phyloP scores from a whole-genome alignment of 495 filamentous ascomycete genomes.

The Penicillium angulare region DNA sequence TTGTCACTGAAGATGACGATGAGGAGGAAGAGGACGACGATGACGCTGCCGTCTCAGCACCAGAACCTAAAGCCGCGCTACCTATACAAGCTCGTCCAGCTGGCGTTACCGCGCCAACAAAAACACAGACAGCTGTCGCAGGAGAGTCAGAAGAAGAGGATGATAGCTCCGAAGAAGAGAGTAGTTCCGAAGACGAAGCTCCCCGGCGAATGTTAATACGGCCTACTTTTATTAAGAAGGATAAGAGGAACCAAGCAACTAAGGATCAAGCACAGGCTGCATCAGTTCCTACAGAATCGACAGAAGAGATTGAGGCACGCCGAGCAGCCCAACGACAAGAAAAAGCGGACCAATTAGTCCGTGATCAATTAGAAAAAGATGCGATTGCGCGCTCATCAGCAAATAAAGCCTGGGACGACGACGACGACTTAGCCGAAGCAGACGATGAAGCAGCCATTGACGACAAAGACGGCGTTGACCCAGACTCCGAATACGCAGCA shows the following conservation, averaged over 20 bases:
- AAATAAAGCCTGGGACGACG: slow-evolving; percentile 86
- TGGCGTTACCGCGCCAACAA: slow-evolving; percentile 2
- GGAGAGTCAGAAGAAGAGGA: slow-evolving; percentile 57
- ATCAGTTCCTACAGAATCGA: slow-evolving; percentile 39
- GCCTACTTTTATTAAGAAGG: slow-evolving; percentile 90
- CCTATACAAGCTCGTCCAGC: slow-evolving; percentile 9
- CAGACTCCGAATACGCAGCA: slow-evolving; percentile 82
- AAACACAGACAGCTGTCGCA: background rate
- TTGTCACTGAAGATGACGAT: slow-evolving; percentile 66
- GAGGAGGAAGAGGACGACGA: slow-evolving; percentile 53
- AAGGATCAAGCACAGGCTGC: slow-evolving; percentile 21
- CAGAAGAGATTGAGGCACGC: slow-evolving; percentile 57
- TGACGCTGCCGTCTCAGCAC: slow-evolving; percentile 17
- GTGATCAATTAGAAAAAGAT: slow-evolving; percentile 82
- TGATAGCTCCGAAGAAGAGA: slow-evolving; percentile 51
- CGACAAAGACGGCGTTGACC: slow-evolving; percentile 81
- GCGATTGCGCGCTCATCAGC: slow-evolving; percentile 70
- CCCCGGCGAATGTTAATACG: slow-evolving; percentile 72
- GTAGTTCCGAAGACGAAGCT: slow-evolving; percentile 71
- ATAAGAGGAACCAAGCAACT: slow-evolving; percentile 48
- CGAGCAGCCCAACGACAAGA: slow-evolving; percentile 52
- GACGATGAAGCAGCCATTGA: slow-evolving; percentile 70
- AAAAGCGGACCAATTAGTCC: slow-evolving; percentile 73
- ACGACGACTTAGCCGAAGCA: slow-evolving; percentile 64
- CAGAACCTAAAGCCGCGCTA: slow-evolving; percentile 35